A percentile compares a stretch with the other conserved stretches of the same genome.
These are phyloP conservation scores for Psidium friedrichsthalianum DNA, from an alignment of 345 rosid genomes.

Conservation along the genomic window DNA sequence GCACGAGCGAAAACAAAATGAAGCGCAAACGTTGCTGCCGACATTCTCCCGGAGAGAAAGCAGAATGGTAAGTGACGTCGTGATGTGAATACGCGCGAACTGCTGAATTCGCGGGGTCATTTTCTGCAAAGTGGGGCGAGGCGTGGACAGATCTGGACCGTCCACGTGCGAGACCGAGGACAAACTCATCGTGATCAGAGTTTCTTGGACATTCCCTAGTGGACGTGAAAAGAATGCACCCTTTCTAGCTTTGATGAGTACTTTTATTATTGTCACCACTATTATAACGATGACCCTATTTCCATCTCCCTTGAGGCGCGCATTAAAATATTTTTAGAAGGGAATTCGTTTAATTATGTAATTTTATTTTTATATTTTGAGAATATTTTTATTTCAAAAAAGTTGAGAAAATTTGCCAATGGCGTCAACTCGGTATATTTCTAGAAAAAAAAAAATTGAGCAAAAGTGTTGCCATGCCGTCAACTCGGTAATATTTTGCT, in stretches of 20 bases:
- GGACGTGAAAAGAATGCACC: background rate
- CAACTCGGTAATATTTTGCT: too few relatives aligned
- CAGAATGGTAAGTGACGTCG: background rate
- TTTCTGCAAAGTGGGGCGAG: background rate
- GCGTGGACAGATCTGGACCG: background rate
- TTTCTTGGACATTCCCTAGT: background rate
- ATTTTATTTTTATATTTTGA: too few relatives aligned
- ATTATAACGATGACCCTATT: too few relatives aligned
- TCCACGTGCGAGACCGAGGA: background rate
- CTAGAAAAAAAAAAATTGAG: too few relatives aligned
- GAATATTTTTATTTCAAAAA: too few relatives aligned
- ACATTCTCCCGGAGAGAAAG: background rate
- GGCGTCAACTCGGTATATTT: too few relatives aligned
- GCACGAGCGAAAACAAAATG: too few relatives aligned
- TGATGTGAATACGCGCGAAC: background rate
- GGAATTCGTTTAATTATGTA: too few relatives aligned
- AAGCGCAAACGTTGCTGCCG: background rate
- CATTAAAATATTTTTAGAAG: too few relatives aligned
- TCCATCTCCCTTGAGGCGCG: too few relatives aligned
- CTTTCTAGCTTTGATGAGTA: background rate
- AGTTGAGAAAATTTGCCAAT: too few relatives aligned
- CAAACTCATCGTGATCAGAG: background rate
- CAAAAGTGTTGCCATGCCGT: too few relatives aligned
- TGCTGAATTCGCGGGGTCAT: background rate
- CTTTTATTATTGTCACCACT: background rate